A percentile compares a stretch with the other conserved stretches of the same genome.
phyloP scores from a whole-genome alignment of 2,329 filamentous ascomycete species.

The Trichoderma simmonsii region DNA sequence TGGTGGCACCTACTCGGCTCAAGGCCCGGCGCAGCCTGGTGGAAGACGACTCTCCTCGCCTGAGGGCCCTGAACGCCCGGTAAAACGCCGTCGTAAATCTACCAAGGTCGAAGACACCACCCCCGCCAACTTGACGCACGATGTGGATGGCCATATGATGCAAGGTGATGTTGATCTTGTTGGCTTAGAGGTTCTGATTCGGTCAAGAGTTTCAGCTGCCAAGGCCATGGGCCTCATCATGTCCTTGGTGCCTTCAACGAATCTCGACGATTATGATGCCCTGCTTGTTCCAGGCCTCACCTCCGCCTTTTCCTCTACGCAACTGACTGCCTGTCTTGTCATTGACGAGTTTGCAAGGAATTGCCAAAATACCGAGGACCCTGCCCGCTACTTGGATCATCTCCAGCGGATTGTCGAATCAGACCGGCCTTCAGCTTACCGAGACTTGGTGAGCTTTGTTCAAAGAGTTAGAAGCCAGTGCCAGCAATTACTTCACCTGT shows the following conservation, averaged over 20 bases:
- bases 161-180: conserved; percentile 95
- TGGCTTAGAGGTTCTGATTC: conserved; percentile 80
- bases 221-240: conserved; percentile 84
- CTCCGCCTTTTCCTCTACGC: conserved; percentile 78
- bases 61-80: conserved; percentile 57
- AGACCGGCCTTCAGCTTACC: conserved; percentile 78
- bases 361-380: conserved; percentile 41
- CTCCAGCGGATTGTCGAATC: conserved; percentile 75
- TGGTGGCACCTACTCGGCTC: conserved; percentile 70
- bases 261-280: conserved; percentile 61
- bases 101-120: conserved; percentile 73
- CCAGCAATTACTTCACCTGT: conserved; percentile 83
- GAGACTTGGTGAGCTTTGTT: conserved; percentile 85
- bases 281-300: conserved; percentile 63
- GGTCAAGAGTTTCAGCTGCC: conserved; percentile 84
- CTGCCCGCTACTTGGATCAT: conserved; percentile 55
- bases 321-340: conserved; percentile 77
- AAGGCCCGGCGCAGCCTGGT: conserved; percentile 43
- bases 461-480: conserved; percentile 90
- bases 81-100: conserved; percentile 77
- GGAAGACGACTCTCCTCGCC: conserved; percentile 49
- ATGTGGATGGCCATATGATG: conserved; percentile 97
- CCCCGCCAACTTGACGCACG: conserved; percentile 69
- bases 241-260: conserved; percentile 65
- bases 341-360: conserved; percentile 83